A percentile compares a stretch with the other conserved stretches of the same genome.
These are phyloP conservation scores for Rhodocollybia butyracea DNA, from an alignment of 768 basidiomycete species.

Conservation along the genomic window DNA sequence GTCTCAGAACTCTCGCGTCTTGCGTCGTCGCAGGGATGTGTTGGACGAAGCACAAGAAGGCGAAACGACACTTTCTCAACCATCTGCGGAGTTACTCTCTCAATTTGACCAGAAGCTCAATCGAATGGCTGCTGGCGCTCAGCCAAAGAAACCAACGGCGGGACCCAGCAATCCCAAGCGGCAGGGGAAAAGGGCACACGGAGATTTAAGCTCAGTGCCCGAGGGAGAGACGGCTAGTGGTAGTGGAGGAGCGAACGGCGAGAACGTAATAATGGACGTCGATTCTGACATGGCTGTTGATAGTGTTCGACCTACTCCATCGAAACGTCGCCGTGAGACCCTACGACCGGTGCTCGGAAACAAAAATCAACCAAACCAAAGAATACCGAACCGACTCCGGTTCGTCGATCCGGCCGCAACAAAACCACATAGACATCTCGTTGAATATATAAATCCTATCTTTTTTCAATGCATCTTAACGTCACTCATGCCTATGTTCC, in stretches of 20 bases:
- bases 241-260: not conserved
- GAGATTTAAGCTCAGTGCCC: not conserved
- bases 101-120: conserved; percentile 3
- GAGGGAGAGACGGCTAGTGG: not conserved
- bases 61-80: conserved; percentile 39
- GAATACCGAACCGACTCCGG: too few species aligned
- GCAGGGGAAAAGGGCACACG: not conserved
- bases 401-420: too few species aligned
- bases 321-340: conserved; percentile 1
- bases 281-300: not conserved
- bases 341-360: too few species aligned
- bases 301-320: not conserved
- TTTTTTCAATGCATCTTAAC: too few species aligned
- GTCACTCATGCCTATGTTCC: too few species aligned
- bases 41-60: conserved; percentile 43
- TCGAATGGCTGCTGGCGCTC: not conserved
- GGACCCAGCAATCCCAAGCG: not conserved
- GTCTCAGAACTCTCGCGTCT: conserved; percentile 6
- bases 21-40: conserved; percentile 48
- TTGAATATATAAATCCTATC: too few species aligned
- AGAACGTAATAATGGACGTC: not conserved
- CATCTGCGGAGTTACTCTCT: conserved; percentile 54
- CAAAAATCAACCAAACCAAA: too few species aligned
- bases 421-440: too few species aligned
- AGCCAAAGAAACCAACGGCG: not conserved